Evolutionary conservation across 2,329 filamentous ascomycete genomes (phyloP).

Genomic region (Sporothrix sp.): DNA sequence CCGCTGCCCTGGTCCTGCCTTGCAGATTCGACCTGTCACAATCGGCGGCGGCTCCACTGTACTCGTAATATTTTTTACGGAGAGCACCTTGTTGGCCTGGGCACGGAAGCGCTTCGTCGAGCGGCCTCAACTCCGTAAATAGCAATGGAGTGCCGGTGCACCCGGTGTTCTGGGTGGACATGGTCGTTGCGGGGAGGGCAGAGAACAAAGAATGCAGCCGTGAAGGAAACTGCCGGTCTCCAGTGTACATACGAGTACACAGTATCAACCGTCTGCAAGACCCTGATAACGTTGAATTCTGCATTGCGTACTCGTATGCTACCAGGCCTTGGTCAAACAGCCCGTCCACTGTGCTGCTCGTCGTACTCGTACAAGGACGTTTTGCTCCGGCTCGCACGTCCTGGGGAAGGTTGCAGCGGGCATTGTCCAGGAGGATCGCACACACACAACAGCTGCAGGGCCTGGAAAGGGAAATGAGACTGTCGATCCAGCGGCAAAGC

Average conservation of each 20-base stretch:
- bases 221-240: no score
- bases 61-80: background rate
- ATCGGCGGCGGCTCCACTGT: background rate
- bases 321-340: no score
- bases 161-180: background rate
- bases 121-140: background rate
- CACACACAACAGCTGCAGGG: no score
- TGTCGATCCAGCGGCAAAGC: background rate
- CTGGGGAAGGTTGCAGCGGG: background rate
- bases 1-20: background rate
- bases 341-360: no score
- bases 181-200: no score
- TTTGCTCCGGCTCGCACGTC: constrained; percentile 2
- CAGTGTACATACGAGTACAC: no score
- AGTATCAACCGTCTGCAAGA: no score
- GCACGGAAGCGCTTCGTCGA: background rate
- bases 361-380: no score
- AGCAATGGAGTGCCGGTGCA: background rate
- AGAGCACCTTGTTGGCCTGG: background rate
- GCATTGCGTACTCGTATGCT: no score
- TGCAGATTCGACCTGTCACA: background rate
- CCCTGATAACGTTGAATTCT: no score
- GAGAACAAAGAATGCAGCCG: no score
- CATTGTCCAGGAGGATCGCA: no score
- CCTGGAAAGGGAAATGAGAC: background rate